Evolutionary conservation across 208 protist species (phyloP).

Genomic region (Wallacemonas collosoma): DNA sequence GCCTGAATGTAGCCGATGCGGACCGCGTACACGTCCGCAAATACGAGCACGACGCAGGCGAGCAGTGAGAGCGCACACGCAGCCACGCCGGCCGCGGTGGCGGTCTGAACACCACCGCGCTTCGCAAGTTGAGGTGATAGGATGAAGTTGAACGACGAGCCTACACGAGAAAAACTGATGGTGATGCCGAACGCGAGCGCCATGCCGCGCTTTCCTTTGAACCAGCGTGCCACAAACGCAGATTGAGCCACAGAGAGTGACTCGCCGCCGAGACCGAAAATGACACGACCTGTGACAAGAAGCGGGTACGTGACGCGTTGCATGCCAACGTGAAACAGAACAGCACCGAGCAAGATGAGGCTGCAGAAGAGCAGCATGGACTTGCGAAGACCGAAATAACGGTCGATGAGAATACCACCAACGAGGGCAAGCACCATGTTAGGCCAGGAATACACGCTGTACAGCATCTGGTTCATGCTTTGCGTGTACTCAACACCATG

Average conservation of each 20-base stretch:
- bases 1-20: slow-evolving; percentile 67
- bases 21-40: slow-evolving; percentile 75
- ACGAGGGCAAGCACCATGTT: slow-evolving; percentile 89
- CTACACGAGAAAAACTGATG: slow-evolving; percentile 88
- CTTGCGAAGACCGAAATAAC: slow-evolving; percentile 74
- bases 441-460: slow-evolving; percentile 93
- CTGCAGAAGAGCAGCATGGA: slow-evolving; percentile 81
- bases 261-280: slow-evolving; percentile 92
- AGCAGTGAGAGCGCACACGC: slow-evolving; percentile 71
- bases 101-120: slow-evolving; percentile 46
- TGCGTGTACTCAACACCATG: slow-evolving; percentile 67
- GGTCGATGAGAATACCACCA: slow-evolving; percentile 90
- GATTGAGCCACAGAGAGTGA: slow-evolving; percentile 89
- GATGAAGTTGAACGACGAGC: slow-evolving; percentile 93
- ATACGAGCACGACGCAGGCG: slow-evolving; percentile 56
- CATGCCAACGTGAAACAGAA: slow-evolving; percentile 83
- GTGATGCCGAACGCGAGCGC: slow-evolving; percentile 93
- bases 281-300: slow-evolving; percentile 74
- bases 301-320: slow-evolving; percentile 55
- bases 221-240: slow-evolving; percentile 93
- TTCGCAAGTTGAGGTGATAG: slow-evolving; percentile 81
- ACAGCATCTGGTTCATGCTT: slow-evolving; percentile 88
- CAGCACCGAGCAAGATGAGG: slow-evolving; percentile 65
- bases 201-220: slow-evolving; percentile 77
- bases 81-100: slow-evolving; percentile 58